Evolutionary conservation across 1,284 basidiomycete species (phyloP), one percentile per base, ranked within the genome.

Genomic region (Mycena sp.): DNA sequence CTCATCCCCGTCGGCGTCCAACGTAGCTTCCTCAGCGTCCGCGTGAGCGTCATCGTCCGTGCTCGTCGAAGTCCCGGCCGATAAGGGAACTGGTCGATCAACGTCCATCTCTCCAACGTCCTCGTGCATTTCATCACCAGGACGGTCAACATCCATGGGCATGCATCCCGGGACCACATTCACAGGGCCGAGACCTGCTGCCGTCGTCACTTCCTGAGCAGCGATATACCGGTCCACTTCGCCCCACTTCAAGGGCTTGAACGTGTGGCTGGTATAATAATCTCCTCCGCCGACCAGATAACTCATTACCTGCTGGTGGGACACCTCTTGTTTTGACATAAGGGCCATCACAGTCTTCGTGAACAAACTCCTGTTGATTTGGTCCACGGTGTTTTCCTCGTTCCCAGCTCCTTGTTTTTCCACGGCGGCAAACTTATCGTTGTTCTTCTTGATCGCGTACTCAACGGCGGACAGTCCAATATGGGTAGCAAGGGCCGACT

Each of bases 291-390:
- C 30, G 30, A 30, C 30, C 30, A 30, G 30, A 30, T 30, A 30
- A 30, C 30, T 30, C 74, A 74, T 72, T 4, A 79, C 76, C 54
- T 80, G 79, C 41, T 75, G 79, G 37, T 72, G 71, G 8, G 78
- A 78, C 34, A 79, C 64, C 65, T 80, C 77, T 37, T 78, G 75
- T 16, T 74, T 65, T 2, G 68, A 65, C 66, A 74, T 74, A 60
- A 76, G 62, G 44, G 62, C 64, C 56, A 73, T 71, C 20, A 74
- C 54, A 7, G 62, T 69, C 54, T 62, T 69, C 38, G 64, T 65
- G 14, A 57, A 56, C 20, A 65, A 20, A 13, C 64, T 65, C 1
- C 54, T 20, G 18, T 65, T 65, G 3, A 55, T 46, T 39, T 44
- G 41, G 41, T 44, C 30, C 4, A 30, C 30, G 30, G 30, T 30